Evolutionary conservation across 805 yeast genomes (phyloP), one percentile per base, ranked within the genome.

Genomic region (Pichia phayaonensis): DNA sequence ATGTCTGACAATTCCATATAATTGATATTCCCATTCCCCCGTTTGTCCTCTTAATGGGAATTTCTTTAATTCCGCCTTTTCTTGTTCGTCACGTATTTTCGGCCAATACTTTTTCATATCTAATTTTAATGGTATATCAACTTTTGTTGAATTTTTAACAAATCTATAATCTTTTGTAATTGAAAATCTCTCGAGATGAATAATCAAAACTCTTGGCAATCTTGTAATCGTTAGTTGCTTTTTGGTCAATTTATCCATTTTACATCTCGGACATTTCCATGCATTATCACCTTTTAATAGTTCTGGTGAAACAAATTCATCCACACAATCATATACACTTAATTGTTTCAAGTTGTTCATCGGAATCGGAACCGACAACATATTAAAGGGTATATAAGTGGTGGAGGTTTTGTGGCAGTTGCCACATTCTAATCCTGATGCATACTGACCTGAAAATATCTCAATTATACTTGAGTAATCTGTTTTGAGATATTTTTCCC

Each of bases 371-470:
- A 90, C 70, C 31, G 90, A 80, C 49, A 90, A 70, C 16, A 83
- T 83, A 31, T 90, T 81, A 63, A 87, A 90, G 1, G 96, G 79
- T 59, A 84, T 89, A 62, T 82, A 90, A 0, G 96, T 87, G 0
- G 96, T 88, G 0, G 96, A 88, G 0, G 95, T 86, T 29, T 72
- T 72, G 1, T 74, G 73, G 67, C 98, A 90, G 31, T 73, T 76
- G 44, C 81, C 66, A 66, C 98, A 90, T 58, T 73, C 77, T 59
- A 90, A 71, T 48, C 79, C 83, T n/a, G 95, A 86, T 45, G 85
- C 75, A 59, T 84, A 86, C 66, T 90, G 97, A 1, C 97, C 98
- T 62, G 88, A 95, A 63, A 88, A 88, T 47, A 80, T 75, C 57
- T 86, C 90, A 2, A 86, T 94, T 23, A 90, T 76, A 1, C 83